Conservation (phyloP, 768 basidiomycete genomes). For the Naganishia vishniacii region DNA sequence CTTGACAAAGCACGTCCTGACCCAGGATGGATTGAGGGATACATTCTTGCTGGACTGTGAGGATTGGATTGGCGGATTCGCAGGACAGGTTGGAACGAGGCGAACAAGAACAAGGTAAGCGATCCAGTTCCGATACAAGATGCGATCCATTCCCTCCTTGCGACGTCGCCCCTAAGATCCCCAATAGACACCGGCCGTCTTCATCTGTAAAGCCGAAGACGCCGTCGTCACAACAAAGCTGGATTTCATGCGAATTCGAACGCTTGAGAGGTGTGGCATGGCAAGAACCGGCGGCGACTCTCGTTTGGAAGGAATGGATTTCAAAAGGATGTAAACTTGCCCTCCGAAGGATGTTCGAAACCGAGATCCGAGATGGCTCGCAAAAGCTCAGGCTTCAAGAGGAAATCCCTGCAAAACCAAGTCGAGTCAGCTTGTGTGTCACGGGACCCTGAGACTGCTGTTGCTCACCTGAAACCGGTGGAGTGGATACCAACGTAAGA, state of each 20-base stretch:
- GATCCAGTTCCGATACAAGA: slow-evolving; percentile 1
- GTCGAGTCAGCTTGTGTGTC: neutral
- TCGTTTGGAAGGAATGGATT: slow-evolving; percentile 1
- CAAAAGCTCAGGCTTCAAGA: slow-evolving; percentile 92
- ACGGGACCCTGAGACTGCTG: neutral
- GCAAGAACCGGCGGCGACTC: slow-evolving; percentile 17
- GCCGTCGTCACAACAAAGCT: neutral
- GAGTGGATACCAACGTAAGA: slow-evolving; percentile 96
- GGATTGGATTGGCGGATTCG: neutral
- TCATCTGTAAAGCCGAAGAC: neutral
- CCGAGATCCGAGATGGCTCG: slow-evolving; percentile 98
- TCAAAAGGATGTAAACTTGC: slow-evolving; percentile 52
- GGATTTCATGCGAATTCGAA: neutral
- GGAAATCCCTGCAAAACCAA: slow-evolving; percentile 69
- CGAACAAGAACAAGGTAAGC: slow-evolving; percentile 23
- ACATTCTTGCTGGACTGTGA: slow-evolving; percentile 97
- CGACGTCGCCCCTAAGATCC: neutral
- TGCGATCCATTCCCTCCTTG: slow-evolving; percentile 1
- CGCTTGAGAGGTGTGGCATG: neutral
- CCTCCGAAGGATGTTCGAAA: slow-evolving; percentile 99
- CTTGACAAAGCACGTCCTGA: slow-evolving; percentile 99
- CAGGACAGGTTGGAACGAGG: slow-evolving; percentile 6
- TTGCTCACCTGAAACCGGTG: slow-evolving; percentile 87
- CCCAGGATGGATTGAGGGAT: slow-evolving; percentile 98
- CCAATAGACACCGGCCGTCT: neutral